phyloP scores from a whole-genome alignment of 352 stramenopile species.

The Phytophthora foliorum region DNA sequence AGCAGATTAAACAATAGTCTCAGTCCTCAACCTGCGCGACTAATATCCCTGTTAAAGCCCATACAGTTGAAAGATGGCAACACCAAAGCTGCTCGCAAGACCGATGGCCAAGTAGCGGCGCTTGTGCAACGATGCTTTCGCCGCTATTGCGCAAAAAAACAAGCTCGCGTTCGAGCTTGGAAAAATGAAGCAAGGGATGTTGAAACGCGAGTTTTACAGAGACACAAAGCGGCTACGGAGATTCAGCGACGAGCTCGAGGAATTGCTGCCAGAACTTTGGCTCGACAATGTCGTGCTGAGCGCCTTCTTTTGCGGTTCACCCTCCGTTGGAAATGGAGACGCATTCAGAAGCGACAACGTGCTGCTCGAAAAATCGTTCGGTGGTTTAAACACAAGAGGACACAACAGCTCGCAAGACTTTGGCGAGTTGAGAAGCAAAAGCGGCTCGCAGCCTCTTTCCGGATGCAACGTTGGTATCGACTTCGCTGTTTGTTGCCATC shows the following conservation, averaged over 20 bases:
- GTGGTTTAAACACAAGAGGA: conserved; percentile 52
- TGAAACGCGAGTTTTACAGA: conserved; percentile 36
- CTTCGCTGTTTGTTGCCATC: conserved; percentile 32
- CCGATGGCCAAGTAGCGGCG: conserved; percentile 3
- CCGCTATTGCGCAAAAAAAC: conserved; percentile 22
- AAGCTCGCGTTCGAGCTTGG: conserved; percentile 31
- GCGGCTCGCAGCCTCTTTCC: conserved; percentile 28
- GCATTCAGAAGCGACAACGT: conserved; percentile 18
- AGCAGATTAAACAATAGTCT: background rate
- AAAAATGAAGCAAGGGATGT: conserved; percentile 36
- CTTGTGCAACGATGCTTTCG: conserved; percentile 48
- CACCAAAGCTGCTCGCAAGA: conserved; percentile 6
- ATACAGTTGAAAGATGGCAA: conserved; percentile 17
- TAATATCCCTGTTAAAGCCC: conserved; percentile 18
- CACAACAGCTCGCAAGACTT: conserved; percentile 40
- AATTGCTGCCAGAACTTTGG: conserved; percentile 28
- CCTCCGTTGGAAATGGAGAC: conserved; percentile 49
- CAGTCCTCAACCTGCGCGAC: conserved; percentile 17
- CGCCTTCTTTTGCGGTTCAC: conserved; percentile 39
- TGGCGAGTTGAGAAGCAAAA: conserved; percentile 47
- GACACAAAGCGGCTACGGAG: conserved; percentile 38
- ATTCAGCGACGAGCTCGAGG: conserved; percentile 54
- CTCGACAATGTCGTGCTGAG: conserved; percentile 36
- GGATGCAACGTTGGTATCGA: conserved; percentile 47
- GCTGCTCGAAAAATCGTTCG: conserved; percentile 43